phyloP scores from a whole-genome alignment of 2,329 filamentous ascomycete genomes.

The Epicoccum sorghinum region DNA sequence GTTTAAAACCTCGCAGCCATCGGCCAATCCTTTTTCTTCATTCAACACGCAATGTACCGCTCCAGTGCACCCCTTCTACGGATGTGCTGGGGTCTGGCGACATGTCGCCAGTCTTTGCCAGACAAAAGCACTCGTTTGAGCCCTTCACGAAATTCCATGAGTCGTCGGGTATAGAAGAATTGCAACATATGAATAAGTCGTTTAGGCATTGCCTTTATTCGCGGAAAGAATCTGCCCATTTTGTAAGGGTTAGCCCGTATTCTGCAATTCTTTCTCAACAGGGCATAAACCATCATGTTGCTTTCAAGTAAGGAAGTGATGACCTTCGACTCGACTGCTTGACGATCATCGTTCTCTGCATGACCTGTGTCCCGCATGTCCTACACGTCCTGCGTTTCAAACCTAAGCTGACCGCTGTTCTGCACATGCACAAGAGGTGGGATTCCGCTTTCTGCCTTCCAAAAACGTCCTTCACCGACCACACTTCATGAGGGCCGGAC shows the following conservation, averaged over 20 bases:
- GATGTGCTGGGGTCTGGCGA: slow-evolving; percentile 44
- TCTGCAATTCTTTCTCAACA: neutral
- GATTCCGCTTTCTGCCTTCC: slow-evolving; percentile 1
- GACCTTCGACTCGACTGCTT: neutral
- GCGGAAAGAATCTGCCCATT: neutral
- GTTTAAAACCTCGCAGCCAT: slow-evolving; percentile 14
- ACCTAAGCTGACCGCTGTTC: slow-evolving; percentile 13
- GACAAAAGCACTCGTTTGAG: slow-evolving; percentile 48
- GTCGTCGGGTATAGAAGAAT: slow-evolving; percentile 42
- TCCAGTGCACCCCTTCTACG: slow-evolving; percentile 37
- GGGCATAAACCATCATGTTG: too few relatives aligned
- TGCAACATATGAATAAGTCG: slow-evolving; percentile 28
- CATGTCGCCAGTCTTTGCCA: slow-evolving; percentile 41
- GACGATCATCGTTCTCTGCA: neutral
- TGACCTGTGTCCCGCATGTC: neutral
- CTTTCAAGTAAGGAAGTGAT: too few relatives aligned
- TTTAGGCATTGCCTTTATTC: neutral
- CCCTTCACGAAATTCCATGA: slow-evolving; percentile 40
- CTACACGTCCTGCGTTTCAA: too few relatives aligned
- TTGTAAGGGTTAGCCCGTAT: neutral
- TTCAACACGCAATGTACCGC: slow-evolving; percentile 41
- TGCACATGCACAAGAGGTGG: neutral
- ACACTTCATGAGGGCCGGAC: slow-evolving; percentile 4
- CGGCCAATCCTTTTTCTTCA: slow-evolving; percentile 19
- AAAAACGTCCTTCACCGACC: neutral